A percentile compares a stretch with the other conserved stretches of the same genome.
Evolutionary conservation across 345 rosid genomes (phyloP).

Genomic region (Murraya koenigii): DNA sequence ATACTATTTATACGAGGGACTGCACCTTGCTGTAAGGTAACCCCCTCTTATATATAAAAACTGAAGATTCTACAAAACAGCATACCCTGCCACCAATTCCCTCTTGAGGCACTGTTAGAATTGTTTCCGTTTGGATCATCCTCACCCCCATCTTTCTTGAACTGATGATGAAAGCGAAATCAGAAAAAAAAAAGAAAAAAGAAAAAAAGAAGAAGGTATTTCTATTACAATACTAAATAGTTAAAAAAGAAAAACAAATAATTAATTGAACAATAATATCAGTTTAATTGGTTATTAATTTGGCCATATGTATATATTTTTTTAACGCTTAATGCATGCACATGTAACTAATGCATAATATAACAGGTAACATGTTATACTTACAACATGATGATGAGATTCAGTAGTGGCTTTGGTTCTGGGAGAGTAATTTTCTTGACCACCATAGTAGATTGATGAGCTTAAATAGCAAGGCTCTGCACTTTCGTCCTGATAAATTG

Average conservation of each 20-base stretch:
- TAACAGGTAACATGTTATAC: constrained; percentile 1
- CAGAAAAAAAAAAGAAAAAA: no score
- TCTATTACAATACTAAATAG: not conserved
- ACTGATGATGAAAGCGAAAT: constrained; percentile 24
- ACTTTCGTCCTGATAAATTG: constrained; percentile 51
- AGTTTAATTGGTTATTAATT: not conserved
- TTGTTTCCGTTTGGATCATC: constrained; percentile 49
- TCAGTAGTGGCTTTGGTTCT: constrained; percentile 35
- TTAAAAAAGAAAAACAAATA: not conserved
- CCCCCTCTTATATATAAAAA: no score
- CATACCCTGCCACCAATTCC: constrained; percentile 97
- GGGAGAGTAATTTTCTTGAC: constrained; percentile 83
- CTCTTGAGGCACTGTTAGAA: constrained; percentile 69
- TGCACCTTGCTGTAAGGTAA: no score
- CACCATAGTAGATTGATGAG: constrained; percentile 94
- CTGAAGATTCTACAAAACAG: not conserved
- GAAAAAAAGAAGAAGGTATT: no score
- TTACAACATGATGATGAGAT: constrained; percentile 38
- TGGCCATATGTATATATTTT: not conserved
- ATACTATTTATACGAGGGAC: no score
- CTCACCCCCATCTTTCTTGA: constrained; percentile 58
- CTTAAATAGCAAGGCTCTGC: constrained; percentile 68
- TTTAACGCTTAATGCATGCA: not conserved
- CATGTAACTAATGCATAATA: no score
- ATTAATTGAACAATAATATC: no score